Conservation (phyloP, 192 early-diverging fungal genomes). For the Podila epicladia region DNA sequence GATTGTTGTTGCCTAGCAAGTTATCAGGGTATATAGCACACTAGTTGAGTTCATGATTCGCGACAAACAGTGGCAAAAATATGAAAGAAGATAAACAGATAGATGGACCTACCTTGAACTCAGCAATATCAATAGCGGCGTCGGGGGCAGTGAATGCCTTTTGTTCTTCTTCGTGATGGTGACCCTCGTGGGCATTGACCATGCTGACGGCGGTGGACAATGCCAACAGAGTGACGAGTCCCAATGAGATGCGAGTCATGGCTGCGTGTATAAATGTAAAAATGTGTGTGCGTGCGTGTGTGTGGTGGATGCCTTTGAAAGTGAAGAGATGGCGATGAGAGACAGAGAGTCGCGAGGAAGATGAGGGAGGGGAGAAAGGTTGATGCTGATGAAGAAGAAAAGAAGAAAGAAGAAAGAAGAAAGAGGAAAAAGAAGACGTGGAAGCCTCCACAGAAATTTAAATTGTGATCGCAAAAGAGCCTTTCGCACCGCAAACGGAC, state of each 20-base stretch:
- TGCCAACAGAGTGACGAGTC: slow-evolving; percentile 23
- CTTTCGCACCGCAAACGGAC: too few relatives aligned
- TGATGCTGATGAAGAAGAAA: not conserved
- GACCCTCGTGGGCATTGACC: slow-evolving; percentile 11
- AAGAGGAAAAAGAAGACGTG: slow-evolving; percentile 8
- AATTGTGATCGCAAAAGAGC: not conserved
- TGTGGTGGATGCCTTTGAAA: too few relatives aligned
- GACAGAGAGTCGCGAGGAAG: not conserved
- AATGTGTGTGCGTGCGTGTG: not conserved
- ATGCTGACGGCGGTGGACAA: slow-evolving; percentile 30
- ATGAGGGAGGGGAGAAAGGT: not conserved
- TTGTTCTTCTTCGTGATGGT: not conserved
- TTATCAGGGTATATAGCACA: too few relatives aligned
- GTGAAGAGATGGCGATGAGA: not conserved
- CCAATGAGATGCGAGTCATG: slow-evolving; percentile 17
- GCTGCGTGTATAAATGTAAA: not conserved
- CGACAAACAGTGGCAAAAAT: too few relatives aligned
- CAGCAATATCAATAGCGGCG: slow-evolving; percentile 2
- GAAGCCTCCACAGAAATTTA: not conserved
- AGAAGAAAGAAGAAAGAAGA: slow-evolving; percentile 8
- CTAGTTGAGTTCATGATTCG: too few relatives aligned
- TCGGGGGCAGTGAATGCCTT: not conserved
- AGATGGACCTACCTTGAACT: slow-evolving; percentile 11
- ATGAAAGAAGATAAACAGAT: not conserved
- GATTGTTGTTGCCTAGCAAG: slow-evolving; percentile 63